A percentile compares a stretch with the other conserved stretches of the same genome.
These are phyloP conservation scores for Penicillium cosmopolitanum DNA, from an alignment of 495 filamentous ascomycete species.

Conservation along the genomic window DNA sequence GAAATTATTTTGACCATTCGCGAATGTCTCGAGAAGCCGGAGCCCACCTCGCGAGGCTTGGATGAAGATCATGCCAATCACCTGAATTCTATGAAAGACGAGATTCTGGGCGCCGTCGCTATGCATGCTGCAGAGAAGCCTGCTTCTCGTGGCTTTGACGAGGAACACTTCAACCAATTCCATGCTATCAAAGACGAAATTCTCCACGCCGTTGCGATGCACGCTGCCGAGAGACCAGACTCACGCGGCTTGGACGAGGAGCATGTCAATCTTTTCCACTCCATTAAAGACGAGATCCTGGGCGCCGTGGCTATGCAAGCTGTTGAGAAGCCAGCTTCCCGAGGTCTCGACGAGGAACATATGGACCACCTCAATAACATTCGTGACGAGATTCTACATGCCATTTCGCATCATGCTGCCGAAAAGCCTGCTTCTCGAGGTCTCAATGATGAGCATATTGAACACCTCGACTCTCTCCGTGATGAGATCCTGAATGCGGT, in stretches of 20 bases:
- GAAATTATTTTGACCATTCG: conserved; percentile 76
- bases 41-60: conserved; percentile 21
- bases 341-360: conserved; percentile 20
- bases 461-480: conserved; percentile 37
- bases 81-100: conserved; percentile 31
- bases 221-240: conserved; percentile 36
- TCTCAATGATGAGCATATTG: conserved; percentile 23
- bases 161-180: conserved; percentile 11
- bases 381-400: conserved; percentile 46
- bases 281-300: conserved; percentile 43
- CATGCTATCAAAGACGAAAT: conserved; percentile 20
- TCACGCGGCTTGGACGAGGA: conserved; percentile 21
- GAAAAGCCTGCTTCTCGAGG: conserved; percentile 56
- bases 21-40: conserved; percentile 61
- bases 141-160: conserved; percentile 6
- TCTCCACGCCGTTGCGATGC: conserved; percentile 39
- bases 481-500: conserved; percentile 48
- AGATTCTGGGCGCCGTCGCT: conserved; percentile 52
- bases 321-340: conserved; percentile 13
- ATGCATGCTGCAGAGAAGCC: conserved; percentile 39
- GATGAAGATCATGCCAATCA: conserved; percentile 26
- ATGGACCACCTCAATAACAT: conserved; percentile 11
- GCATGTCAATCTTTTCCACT: conserved; percentile 25
- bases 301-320: conserved; percentile 28
- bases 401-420: conserved; percentile 32